Evolutionary conservation across 768 basidiomycete species (phyloP), one percentile per base, ranked within the genome.

Genomic region (Chlorophyllum brunneum): DNA sequence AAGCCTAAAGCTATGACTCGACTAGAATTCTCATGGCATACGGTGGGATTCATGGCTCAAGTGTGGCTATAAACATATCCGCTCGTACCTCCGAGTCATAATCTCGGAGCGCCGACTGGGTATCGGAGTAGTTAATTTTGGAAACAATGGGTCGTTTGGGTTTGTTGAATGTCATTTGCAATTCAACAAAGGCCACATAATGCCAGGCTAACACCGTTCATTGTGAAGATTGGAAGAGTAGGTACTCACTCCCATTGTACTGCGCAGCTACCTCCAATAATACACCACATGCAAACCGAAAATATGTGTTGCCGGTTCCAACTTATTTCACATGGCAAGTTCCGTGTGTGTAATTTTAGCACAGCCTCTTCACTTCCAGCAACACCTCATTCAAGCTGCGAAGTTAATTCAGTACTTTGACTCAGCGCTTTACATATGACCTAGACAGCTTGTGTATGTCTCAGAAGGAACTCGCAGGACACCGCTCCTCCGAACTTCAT

Each of bases 381-480:
- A 8, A 27, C 13, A 16, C 43, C 4, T 27, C 18, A 8, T n/a
- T 2, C 8, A 9, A 11, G 15, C 31, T 20, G 5, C 30, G 4
- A 20, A 23, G 39, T 40, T 20, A 40, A 10, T 16, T 8, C 39
- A n/a, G 18, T 4, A 24, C 38, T 13, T 26, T 24, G 48, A 50
- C 26, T 49, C 39, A 40, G 30, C 29, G 36, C 34, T 36, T 49
- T 49, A 49, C 38, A 40, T 20, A 49, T 15, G n/a, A 11, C n/a
- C 5, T 6, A 10, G 16, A 37, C 11, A 10, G 5, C 18, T 9
- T 33, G n/a, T 18, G 11, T 33, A 24, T 30, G 9, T 27, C 15
- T n/a, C n/a, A 30, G 18, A 13, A 7, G 34, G 16, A 31, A 38
- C 18, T 39, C 34, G 36, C 29, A 45, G 36, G 40, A 42, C 40